Evolutionary conservation across 352 stramenopile species (phyloP).

Genomic region (Peronospora destructor): DNA sequence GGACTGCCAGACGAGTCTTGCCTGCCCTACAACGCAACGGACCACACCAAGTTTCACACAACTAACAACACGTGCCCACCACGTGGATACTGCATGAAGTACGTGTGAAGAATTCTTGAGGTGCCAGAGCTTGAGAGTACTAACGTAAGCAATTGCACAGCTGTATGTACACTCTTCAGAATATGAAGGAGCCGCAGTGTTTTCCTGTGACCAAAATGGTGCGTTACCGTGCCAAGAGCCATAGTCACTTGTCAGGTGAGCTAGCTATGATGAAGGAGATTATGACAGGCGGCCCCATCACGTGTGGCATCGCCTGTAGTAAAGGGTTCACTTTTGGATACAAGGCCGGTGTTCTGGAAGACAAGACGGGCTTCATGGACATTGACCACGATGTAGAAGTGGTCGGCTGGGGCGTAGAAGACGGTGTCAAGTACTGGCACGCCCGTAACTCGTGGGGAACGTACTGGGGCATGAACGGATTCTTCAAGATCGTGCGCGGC

Average conservation of each 20-base stretch:
- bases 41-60: slow-evolving; percentile 60
- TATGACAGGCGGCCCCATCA: slow-evolving; percentile 82
- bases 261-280: slow-evolving; percentile 80
- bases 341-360: slow-evolving; percentile 87
- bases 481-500: slow-evolving; percentile 91
- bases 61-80: slow-evolving; percentile 72
- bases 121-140: neutral
- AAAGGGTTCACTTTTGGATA: slow-evolving; percentile 86
- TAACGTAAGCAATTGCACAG: slow-evolving; percentile 15
- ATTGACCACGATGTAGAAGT: slow-evolving; percentile 82
- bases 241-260: slow-evolving; percentile 63
- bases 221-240: slow-evolving; percentile 69
- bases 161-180: slow-evolving; percentile 73
- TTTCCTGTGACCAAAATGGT: slow-evolving; percentile 77
- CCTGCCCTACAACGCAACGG: slow-evolving; percentile 76
- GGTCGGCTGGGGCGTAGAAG: slow-evolving; percentile 89
- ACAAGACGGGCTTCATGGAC: slow-evolving; percentile 83
- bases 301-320: slow-evolving; percentile 90
- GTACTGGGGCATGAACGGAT: slow-evolving; percentile 95
- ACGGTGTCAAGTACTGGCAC: slow-evolving; percentile 94
- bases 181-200: slow-evolving; percentile 34
- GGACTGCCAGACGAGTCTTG: slow-evolving; percentile 75
- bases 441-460: slow-evolving; percentile 93
- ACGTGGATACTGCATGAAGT: slow-evolving; percentile 82
- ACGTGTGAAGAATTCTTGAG: slow-evolving; percentile 19